Evolutionary conservation across 305 asterid genomes (phyloP).

Genomic region (Salvia sclarea): DNA sequence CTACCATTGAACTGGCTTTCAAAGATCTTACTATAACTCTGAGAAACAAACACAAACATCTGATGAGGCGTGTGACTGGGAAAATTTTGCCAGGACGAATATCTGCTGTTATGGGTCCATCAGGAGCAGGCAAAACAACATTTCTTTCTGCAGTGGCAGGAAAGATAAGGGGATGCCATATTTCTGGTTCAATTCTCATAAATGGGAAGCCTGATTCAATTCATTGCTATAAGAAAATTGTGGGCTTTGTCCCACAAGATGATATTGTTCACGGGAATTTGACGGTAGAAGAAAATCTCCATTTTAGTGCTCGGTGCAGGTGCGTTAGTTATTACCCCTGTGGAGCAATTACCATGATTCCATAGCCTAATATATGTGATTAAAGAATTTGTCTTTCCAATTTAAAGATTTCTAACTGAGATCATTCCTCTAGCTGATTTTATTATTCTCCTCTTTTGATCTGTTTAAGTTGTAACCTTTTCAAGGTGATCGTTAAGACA

Average conservation of each 20-base stretch:
- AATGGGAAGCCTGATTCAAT: constrained; percentile 85
- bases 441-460: not conserved
- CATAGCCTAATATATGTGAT: constrained; percentile 12
- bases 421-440: not conserved
- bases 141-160: constrained; percentile 96
- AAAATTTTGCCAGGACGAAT: constrained; percentile 82
- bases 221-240: constrained; percentile 79
- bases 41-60: constrained; percentile 72
- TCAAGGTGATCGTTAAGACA: constrained; percentile 21
- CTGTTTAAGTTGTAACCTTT: not conserved
- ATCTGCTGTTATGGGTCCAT: constrained; percentile 99
- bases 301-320: constrained; percentile 99
- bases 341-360: constrained; percentile 27
- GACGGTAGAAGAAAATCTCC: constrained; percentile 95
- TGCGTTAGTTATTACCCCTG: constrained; percentile 33
- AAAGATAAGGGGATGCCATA: constrained; percentile 68
- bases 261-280: constrained; percentile 97
- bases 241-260: constrained; percentile 98
- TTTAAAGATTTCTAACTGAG: constrained; percentile 12
- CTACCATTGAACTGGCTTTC: constrained; percentile 83
- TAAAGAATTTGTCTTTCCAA: constrained; percentile 10
- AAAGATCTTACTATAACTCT: constrained; percentile 89
- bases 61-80: constrained; percentile 93
- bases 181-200: constrained; percentile 81
- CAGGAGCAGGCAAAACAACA: constrained; percentile 98